These are phyloP conservation scores for Boletus huronensis DNA, from an alignment of 768 basidiomycete species.

Conservation along the genomic window DNA sequence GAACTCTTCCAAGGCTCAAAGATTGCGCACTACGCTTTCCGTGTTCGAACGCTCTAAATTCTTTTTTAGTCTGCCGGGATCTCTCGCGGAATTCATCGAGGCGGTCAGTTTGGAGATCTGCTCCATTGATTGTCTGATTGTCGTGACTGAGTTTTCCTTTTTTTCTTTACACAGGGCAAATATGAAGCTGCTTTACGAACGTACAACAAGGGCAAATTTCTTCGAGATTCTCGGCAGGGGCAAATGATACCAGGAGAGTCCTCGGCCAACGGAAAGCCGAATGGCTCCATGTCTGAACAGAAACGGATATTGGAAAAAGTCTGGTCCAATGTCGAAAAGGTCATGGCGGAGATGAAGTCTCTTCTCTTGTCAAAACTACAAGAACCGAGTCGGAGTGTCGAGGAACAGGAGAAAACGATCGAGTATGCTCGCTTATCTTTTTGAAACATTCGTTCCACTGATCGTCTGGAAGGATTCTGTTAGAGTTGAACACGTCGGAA, in stretches of 20 bases:
- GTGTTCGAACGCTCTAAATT: conserved; percentile 97
- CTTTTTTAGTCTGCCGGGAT: conserved; percentile 96
- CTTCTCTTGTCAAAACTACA: conserved; percentile 75
- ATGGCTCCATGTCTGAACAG: conserved; percentile 67
- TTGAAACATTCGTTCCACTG: conserved; percentile 2
- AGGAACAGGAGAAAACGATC: conserved; percentile 96
- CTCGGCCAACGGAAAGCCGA: conserved; percentile 52
- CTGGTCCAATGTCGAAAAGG: conserved; percentile 92
- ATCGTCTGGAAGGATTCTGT: conserved; percentile 58
- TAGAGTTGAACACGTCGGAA: conserved; percentile 81
- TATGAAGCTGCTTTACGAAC: conserved; percentile 93
- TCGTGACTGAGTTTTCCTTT: not conserved
- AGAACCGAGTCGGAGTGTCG: conserved; percentile 73
- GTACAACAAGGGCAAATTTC: conserved; percentile 94
- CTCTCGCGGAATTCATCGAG: conserved; percentile 84
- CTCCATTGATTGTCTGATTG: not conserved
- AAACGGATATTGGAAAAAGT: conserved; percentile 93
- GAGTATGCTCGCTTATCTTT: conserved; percentile 55
- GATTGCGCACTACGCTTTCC: conserved; percentile 86
- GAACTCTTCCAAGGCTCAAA: conserved; percentile 91
- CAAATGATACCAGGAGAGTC: conserved; percentile 73
- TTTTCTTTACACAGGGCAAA: conserved; percentile 60
- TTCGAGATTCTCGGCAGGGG: conserved; percentile 85
- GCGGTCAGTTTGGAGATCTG: conserved; percentile 49
- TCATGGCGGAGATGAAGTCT: conserved; percentile 87